These are phyloP conservation scores for Hypoxylon rickii DNA, from an alignment of 495 filamentous ascomycete species.

Conservation along the genomic window DNA sequence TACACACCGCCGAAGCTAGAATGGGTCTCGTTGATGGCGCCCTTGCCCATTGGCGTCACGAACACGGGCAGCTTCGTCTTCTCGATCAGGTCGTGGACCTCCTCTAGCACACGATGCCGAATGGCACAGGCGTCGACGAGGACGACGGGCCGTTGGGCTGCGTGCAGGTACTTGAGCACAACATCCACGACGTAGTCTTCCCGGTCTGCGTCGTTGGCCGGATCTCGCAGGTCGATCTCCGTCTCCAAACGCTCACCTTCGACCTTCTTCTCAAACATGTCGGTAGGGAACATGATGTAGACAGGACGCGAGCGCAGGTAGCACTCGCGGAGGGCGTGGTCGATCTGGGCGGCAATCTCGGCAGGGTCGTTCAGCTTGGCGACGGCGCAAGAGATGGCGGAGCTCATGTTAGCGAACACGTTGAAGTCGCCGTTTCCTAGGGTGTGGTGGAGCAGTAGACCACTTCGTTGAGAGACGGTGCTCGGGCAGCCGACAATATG, in stretches of 20 bases:
- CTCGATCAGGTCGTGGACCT: constrained; percentile 76
- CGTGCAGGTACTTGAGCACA: constrained; percentile 75
- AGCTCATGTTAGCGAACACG: constrained; percentile 81
- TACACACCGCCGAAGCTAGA: constrained; percentile 85
- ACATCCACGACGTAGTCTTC: constrained; percentile 86
- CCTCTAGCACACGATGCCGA: constrained; percentile 74
- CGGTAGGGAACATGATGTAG: constrained; percentile 84
- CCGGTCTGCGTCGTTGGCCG: constrained; percentile 68
- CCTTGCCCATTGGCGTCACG: constrained; percentile 91
- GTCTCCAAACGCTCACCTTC: constrained; percentile 69
- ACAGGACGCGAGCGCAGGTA: constrained; percentile 75
- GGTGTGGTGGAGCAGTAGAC: constrained; percentile 86
- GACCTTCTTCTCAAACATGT: constrained; percentile 81
- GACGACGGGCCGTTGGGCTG: constrained; percentile 77
- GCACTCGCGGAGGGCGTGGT: constrained; percentile 79
- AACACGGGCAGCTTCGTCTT: constrained; percentile 81
- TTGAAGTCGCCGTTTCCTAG: constrained; percentile 90
- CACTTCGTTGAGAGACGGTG: constrained; percentile 61
- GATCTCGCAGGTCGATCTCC: constrained; percentile 67
- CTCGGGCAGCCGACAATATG: constrained; percentile 80
- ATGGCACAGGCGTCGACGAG: constrained; percentile 92
- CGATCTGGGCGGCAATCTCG: constrained; percentile 75
- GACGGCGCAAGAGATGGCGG: constrained; percentile 69
- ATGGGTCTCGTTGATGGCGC: constrained; percentile 78
- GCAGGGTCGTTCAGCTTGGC: constrained; percentile 69